phyloP scores from a whole-genome alignment of 495 filamentous ascomycete genomes.

The Talaromyces wortmannii region DNA sequence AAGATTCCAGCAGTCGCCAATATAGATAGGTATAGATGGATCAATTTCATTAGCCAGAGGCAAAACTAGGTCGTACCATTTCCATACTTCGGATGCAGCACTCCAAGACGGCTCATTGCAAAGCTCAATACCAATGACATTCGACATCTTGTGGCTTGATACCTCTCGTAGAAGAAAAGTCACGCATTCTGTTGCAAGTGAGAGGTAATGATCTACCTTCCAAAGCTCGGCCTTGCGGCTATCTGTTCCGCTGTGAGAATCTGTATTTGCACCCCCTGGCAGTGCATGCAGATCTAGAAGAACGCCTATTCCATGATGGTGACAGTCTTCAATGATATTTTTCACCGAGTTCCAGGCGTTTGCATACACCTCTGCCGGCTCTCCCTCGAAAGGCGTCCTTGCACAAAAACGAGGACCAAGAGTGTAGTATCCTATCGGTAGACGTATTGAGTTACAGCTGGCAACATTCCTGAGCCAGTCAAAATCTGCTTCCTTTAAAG shows the following conservation, averaged over 20 bases:
- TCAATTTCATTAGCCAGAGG: slow-evolving; percentile 32
- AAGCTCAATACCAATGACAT: slow-evolving; percentile 44
- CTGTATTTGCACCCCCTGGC: slow-evolving; percentile 45
- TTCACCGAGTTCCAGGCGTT: slow-evolving; percentile 41
- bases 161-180: slow-evolving; percentile 38
- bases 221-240: slow-evolving; percentile 35
- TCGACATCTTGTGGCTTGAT: slow-evolving; percentile 18
- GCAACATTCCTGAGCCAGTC: slow-evolving; percentile 36
- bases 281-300: slow-evolving; percentile 49
- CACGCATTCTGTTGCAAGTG: slow-evolving; percentile 28
- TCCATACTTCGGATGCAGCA: slow-evolving; percentile 35
- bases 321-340: slow-evolving; percentile 28
- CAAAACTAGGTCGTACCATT: slow-evolving; percentile 46
- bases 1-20: slow-evolving; percentile 49
- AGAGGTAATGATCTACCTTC: slow-evolving; percentile 21
- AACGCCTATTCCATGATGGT: slow-evolving; percentile 37
- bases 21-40: slow-evolving; percentile 40
- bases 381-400: slow-evolving; percentile 40
- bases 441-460: slow-evolving; percentile 42
- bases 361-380: slow-evolving; percentile 31
- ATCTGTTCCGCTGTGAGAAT: slow-evolving; percentile 44
- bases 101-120: slow-evolving; percentile 43
- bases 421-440: slow-evolving; percentile 51
- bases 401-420: slow-evolving; percentile 37
- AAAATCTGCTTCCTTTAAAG: slow-evolving; percentile 36